These are phyloP conservation scores for Cenchrus purpureus DNA, from an alignment of 176 grass and related monocot genomes.

Conservation along the genomic window DNA sequence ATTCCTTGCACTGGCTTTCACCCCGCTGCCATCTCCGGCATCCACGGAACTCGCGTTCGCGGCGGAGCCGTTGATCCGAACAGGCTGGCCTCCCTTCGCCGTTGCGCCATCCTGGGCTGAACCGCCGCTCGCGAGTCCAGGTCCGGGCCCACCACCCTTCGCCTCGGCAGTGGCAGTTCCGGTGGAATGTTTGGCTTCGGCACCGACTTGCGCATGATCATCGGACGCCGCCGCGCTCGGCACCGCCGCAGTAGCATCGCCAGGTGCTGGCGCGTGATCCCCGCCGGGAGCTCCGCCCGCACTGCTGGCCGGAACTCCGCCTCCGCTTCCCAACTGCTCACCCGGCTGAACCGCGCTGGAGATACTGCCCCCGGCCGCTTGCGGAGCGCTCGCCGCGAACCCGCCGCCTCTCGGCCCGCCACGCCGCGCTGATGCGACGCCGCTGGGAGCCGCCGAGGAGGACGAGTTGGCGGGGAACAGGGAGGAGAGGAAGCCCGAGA, in stretches of 20 bases:
- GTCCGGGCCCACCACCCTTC: constrained; percentile 21
- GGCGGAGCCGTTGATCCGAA: constrained; percentile 34
- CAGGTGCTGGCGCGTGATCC: background rate
- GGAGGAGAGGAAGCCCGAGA: constrained; percentile 65
- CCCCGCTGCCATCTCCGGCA: constrained; percentile 20
- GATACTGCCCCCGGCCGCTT: background rate
- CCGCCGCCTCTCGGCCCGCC: constrained; percentile 29
- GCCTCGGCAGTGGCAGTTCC: background rate
- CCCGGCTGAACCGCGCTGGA: background rate
- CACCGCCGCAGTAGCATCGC: background rate
- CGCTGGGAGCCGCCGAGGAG: constrained; percentile 8
- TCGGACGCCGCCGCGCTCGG: constrained; percentile 1
- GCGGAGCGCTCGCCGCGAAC: constrained; percentile 7
- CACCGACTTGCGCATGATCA: constrained; percentile 34
- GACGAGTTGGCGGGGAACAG: constrained; percentile 69
- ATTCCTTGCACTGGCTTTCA: constrained; percentile 35
- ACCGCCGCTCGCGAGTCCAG: background rate
- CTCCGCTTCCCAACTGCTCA: constrained; percentile 33
- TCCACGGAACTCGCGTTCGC: constrained; percentile 29
- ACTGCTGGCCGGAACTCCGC: background rate
- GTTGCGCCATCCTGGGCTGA: background rate
- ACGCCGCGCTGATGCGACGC: background rate
- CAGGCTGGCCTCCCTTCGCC: background rate
- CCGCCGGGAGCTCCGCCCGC: constrained; percentile 7
- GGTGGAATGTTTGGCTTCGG: constrained; percentile 5